A percentile compares a stretch with the other conserved stretches of the same genome.
These are phyloP conservation scores for Aspergillaceae sp. DNA, from an alignment of 2,329 filamentous ascomycete species.

Conservation along the genomic window DNA sequence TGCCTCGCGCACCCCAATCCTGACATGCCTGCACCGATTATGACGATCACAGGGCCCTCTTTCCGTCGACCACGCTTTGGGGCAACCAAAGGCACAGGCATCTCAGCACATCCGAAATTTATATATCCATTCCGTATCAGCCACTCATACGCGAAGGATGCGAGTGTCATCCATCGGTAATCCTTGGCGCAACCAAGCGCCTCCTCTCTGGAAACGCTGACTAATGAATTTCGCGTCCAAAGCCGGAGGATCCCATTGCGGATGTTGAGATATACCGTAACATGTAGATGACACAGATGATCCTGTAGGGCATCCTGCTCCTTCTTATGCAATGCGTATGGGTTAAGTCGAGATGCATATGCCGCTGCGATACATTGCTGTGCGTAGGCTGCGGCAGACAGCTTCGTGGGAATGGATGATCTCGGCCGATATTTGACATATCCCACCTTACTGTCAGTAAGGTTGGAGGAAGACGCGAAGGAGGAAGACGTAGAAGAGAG, in stretches of 20 bases:
- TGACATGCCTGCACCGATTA: slow-evolving; percentile 91
- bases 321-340: slow-evolving; percentile 74
- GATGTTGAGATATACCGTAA: slow-evolving; percentile 93
- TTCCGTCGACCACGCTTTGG: slow-evolving; percentile 36
- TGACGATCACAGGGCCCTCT: slow-evolving; percentile 63
- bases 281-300: slow-evolving; percentile 77
- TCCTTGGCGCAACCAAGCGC: slow-evolving; percentile 87
- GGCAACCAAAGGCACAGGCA: slow-evolving; percentile 43
- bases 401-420: slow-evolving; percentile 70
- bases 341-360: slow-evolving; percentile 79
- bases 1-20: slow-evolving; percentile 88
- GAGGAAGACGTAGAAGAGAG: slow-evolving; percentile 6
- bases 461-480: slow-evolving; percentile 8
- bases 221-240: slow-evolving; percentile 79
- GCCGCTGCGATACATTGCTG: slow-evolving; percentile 83
- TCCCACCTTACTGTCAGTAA: slow-evolving; percentile 19
- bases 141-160: slow-evolving; percentile 87
- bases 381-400: slow-evolving; percentile 72
- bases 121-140: slow-evolving; percentile 84
- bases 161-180: slow-evolving; percentile 77
- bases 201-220: slow-evolving; percentile 72
- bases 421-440: slow-evolving; percentile 56
- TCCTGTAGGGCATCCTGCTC: slow-evolving; percentile 74
- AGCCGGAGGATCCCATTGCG: slow-evolving; percentile 86
- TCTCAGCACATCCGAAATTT: slow-evolving; percentile 84